Evolutionary conservation across 495 filamentous ascomycete species (phyloP), one percentile per base, ranked within the genome.

Genomic region (Amphirosellinia nigrospora): DNA sequence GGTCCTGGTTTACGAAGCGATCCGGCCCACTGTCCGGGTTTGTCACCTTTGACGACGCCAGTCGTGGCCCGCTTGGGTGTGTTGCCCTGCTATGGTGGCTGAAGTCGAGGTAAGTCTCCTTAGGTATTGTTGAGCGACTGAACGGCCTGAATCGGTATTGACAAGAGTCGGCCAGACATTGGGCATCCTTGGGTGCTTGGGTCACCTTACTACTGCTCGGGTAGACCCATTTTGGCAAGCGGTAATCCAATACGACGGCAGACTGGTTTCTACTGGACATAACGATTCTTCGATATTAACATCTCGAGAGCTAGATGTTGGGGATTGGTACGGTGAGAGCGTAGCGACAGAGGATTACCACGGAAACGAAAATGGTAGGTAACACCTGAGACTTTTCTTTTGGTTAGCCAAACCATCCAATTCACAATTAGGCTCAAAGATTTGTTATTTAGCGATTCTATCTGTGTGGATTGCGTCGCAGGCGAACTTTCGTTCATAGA

Each of bases 11-110:
- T 34, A 67, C 15, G 0, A 23, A 38, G 10, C 38, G 41, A 32
- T 11, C 45, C 3, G 64, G 50, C 8, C 30, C 48, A 19, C 7
- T 67, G 15, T 26, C 11, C 7, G 48, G 48, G 13, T 67, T 67
- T 56, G 46, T 41, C 15, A 56, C 48, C 16, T 67, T 67, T 34
- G 64, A 67, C 5, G 50, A 56, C 7, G 64, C 64, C 9, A 58
- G 46, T 39, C 46, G 64, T 26, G 64, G 64, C 4, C 64, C 64
- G 30, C 48, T 67, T n/a, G 64, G 64, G 11, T 36, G 64, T 41
- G 26, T 59, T 23, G 10, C 26, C 16, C 36, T 67, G 26, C 32
- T 66, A 13, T 66, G 41, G 64, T 66, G 64, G 64, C 28, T 66
- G 6, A 66, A 53, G 19, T 66, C 45, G 13, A 34, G 23, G 64